phyloP scores from a whole-genome alignment of 495 filamentous ascomycete genomes.

The Penicilliopsis zonata region DNA sequence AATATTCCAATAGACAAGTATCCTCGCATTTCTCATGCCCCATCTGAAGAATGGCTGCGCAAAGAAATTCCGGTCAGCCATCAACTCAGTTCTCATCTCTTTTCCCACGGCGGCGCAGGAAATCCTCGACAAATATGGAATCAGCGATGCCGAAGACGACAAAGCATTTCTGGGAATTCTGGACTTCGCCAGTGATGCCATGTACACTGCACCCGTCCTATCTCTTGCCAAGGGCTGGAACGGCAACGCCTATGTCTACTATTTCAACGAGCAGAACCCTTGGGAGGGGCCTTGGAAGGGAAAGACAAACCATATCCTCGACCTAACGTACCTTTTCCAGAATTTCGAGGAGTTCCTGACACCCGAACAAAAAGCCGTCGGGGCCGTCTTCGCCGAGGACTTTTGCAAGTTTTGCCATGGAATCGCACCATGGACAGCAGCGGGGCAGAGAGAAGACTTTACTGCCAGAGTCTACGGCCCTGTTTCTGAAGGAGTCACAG shows the following conservation, averaged over 20 bases:
- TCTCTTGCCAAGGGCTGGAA: conserved; percentile 21
- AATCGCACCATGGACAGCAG: conserved; percentile 20
- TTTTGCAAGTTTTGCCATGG: conserved; percentile 34
- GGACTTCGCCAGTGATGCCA: conserved; percentile 25
- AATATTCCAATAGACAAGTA: conserved; percentile 11
- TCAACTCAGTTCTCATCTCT: conserved; percentile 9
- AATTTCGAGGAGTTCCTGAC: conserved; percentile 27
- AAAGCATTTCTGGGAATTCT: conserved; percentile 18
- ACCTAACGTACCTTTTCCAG: conserved; percentile 35
- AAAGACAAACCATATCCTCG: conserved; percentile 28
- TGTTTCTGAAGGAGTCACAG: conserved; percentile 4
- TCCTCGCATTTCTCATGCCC: conserved; percentile 13
- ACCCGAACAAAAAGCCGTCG: conserved; percentile 15
- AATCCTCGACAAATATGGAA: conserved; percentile 20
- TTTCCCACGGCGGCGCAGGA: conserved; percentile 8
- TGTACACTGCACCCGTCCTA: conserved; percentile 24
- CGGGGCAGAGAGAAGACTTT: conserved; percentile 8
- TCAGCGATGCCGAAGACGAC: conserved; percentile 18
- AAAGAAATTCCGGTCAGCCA: conserved; percentile 15
- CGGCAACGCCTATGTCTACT: conserved; percentile 30
- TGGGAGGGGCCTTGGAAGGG: conserved; percentile 36
- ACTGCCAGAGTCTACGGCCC: conserved; percentile 17
- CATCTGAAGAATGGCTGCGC: conserved; percentile 16
- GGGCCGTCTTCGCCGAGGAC: conserved; percentile 23
- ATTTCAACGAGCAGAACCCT: conserved; percentile 37